Evolutionary conservation across 2,329 filamentous ascomycete genomes (phyloP).

Genomic region (Xylaria sp.): DNA sequence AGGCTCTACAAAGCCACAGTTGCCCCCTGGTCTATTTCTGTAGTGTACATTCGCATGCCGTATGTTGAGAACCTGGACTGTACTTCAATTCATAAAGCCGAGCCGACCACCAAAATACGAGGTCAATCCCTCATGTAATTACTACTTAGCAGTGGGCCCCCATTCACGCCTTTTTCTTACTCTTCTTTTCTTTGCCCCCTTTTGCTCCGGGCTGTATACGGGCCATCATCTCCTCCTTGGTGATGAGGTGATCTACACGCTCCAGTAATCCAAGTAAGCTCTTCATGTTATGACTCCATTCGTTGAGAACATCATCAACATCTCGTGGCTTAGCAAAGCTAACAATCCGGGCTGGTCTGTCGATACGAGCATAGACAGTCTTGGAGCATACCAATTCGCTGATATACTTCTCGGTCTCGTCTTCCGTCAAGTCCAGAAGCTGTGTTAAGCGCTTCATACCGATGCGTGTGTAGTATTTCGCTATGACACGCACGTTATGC

Average conservation of each 20-base stretch:
- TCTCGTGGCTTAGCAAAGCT: conserved; percentile 95
- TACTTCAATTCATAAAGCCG: conserved; percentile 27
- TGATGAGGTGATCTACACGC: conserved; percentile 96
- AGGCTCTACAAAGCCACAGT: conserved; percentile 38
- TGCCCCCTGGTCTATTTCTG: conserved; percentile 42
- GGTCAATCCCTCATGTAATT: conserved; percentile 31
- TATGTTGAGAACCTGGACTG: conserved; percentile 41
- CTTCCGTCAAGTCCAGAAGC: conserved; percentile 89
- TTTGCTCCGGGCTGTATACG: conserved; percentile 78
- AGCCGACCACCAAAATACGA: conserved; percentile 16
- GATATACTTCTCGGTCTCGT: conserved; percentile 99
- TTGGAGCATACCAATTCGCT: conserved; percentile 96
- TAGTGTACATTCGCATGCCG: conserved; percentile 48
- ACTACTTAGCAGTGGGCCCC: conserved; percentile 18
- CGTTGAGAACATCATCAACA: conserved; percentile 94
- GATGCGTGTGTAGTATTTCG: conserved; percentile 99
- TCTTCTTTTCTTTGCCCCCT: conserved; percentile 53
- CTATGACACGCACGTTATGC: conserved; percentile 96
- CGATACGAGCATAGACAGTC: conserved; percentile 98
- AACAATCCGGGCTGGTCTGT: conserved; percentile 89
- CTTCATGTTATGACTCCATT: conserved; percentile 99
- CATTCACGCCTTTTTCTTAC: conserved; percentile 48
- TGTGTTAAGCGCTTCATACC: conserved; percentile 90
- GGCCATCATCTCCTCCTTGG: conserved; percentile 99
- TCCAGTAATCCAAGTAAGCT: conserved; percentile 84